These are phyloP conservation scores for Gonium pectorale DNA, from an alignment of 139 green algal species.

Conservation along the genomic window DNA sequence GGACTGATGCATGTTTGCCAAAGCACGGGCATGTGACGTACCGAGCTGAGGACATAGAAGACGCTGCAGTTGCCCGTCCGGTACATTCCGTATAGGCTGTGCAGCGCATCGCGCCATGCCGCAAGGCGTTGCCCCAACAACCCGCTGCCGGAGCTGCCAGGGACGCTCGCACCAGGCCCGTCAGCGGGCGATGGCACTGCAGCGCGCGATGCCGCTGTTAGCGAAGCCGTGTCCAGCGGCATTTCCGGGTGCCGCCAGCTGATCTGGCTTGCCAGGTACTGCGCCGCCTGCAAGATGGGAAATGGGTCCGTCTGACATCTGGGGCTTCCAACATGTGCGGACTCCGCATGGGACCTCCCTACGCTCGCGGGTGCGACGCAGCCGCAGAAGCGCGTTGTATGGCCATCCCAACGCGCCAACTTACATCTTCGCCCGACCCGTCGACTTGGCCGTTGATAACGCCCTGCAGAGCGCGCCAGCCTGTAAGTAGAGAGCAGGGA, in stretches of 20 bases:
- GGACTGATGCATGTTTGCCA: no score
- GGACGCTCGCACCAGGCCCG: not conserved
- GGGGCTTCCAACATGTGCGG: no score
- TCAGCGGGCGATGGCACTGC: not conserved
- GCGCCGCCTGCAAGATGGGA: constrained; percentile 51
- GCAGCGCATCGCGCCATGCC: constrained; percentile 66
- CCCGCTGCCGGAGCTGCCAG: not conserved
- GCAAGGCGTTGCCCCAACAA: constrained; percentile 33
- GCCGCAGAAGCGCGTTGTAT: no score
- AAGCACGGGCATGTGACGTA: no score
- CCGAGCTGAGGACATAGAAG: constrained; percentile 37
- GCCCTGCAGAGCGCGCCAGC: constrained; percentile 10
- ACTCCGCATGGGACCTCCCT: no score
- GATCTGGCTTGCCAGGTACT: constrained; percentile 55
- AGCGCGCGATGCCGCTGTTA: not conserved
- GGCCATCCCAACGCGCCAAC: no score
- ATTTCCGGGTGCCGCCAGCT: constrained; percentile 65
- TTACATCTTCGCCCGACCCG: not conserved
- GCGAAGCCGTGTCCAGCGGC: not conserved
- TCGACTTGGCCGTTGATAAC: constrained; percentile 11
- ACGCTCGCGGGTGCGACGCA: no score
- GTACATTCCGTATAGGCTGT: constrained; percentile 58
- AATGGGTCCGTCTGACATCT: no score
- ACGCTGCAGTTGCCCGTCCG: constrained; percentile 14
- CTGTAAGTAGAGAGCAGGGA: no score